Percentiles rank a stretch among this genome's conserved stretches.
Conservation (phyloP, 1,284 basidiomycete genomes). For the Apiotrichum montevideense region DNA sequence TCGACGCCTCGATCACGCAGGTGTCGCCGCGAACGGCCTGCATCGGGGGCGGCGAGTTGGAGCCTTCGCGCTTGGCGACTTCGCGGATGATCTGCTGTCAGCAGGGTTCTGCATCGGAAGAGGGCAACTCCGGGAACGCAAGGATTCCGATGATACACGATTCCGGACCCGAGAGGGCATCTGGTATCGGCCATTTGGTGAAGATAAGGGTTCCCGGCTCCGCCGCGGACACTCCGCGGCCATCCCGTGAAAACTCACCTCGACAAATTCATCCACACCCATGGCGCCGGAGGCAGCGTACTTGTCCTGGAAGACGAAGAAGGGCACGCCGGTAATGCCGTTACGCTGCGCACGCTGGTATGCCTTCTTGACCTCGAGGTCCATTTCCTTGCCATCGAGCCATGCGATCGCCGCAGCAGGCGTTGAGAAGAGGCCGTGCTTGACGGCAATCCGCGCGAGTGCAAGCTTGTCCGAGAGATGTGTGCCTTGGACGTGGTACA, state of each 20-base stretch:
- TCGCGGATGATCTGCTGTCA: constrained; percentile 7
- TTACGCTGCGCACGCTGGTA: constrained; percentile 33
- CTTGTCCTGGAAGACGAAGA: constrained; percentile 47
- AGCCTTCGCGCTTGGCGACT: constrained; percentile 5
- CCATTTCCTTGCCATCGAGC: constrained; percentile 31
- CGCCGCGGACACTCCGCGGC: too few relatives aligned
- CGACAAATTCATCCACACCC: constrained; percentile 49
- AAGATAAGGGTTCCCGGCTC: too few relatives aligned
- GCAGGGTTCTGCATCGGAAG: neutral
- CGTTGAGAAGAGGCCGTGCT: constrained; percentile 39
- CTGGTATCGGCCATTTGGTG: too few relatives aligned
- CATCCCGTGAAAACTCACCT: constrained; percentile 30
- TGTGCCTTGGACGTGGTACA: constrained; percentile 45
- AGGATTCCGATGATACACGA: too few relatives aligned
- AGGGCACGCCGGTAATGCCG: constrained; percentile 50
- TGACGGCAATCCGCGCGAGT: constrained; percentile 39
- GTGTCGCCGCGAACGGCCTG: neutral
- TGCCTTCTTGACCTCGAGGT: constrained; percentile 36
- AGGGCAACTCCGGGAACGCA: neutral
- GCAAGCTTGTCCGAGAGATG: constrained; percentile 37
- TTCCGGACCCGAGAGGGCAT: too few relatives aligned
- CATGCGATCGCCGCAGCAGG: constrained; percentile 30
- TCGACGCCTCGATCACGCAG: neutral
- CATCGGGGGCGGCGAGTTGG: neutral
- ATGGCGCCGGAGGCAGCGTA: constrained; percentile 47